Base-by-base conservation (phyloP, 2,329 filamentous ascomycete genomes). In the Botrytis sinoallii region DNA sequence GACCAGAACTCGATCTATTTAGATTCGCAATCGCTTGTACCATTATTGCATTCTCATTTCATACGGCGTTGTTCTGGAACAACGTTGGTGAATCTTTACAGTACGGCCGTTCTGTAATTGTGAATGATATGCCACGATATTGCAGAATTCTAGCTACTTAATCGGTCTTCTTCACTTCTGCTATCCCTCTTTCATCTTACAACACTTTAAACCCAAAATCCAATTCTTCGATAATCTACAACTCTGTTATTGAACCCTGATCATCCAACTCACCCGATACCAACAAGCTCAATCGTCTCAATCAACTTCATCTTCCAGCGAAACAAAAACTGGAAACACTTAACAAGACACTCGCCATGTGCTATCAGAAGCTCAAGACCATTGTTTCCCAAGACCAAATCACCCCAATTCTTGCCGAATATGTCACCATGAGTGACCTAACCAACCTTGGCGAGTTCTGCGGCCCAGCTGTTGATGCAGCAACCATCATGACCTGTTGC, bases 401-500 rank as follows among this genome's bases (percentile, higher is more conserved):
- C 25, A 20, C 35, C 4, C 14, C 46, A 14, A 25, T 55, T 14
- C 35, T 55, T 25, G 1, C 65, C 38, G 65, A 14, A 55, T 9
- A 4, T 20, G 4, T 18, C 10, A 66, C 9, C 29, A 38, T 48
- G 29, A 18, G 18, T 52, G 20, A 48, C 3, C 6, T 20, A 25
- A 38, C 22, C 20, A n/a, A n/a, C 8, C 29, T 66, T 22, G 32
- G 46, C 65, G 25, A 55, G 16, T 29, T 67, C 35, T 16, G 22
- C 5, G 46, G 46, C n/a, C 22, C 46, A 40, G 16, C 18, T 55
- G 12, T 55, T 29, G 46, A 52, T 25, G 25, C 25, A 40, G 14
- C 4, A 12, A 55, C 22, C 16, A 29, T 12, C 18, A 69, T 74
- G 73, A 66, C 38, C 20, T 73, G 73, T 44, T 73, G 70, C 65